phyloP scores from a whole-genome alignment of 495 filamentous ascomycete genomes.

The Paragyromitra xinjiangensis region DNA sequence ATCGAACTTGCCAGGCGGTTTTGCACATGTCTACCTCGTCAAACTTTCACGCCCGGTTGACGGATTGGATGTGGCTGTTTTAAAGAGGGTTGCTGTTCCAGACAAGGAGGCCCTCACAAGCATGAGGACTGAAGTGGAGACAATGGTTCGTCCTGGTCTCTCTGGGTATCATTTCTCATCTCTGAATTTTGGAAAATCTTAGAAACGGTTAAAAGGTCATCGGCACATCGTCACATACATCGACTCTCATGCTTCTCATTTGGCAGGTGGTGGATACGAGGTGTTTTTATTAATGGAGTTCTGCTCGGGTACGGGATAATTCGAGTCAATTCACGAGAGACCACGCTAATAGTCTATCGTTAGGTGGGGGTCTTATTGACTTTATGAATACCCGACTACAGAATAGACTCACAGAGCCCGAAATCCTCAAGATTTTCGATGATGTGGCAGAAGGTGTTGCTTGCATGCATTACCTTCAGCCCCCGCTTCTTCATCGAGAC shows the following conservation, averaged over 20 bases:
- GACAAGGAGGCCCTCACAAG: conserved; percentile 91
- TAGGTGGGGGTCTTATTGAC: conserved; percentile 90
- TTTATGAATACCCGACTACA: conserved; percentile 99
- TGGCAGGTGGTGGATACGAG: conserved; percentile 92
- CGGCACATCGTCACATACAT: conserved; percentile 96
- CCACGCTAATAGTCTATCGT: conserved; percentile 59
- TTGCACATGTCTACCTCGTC: conserved; percentile 97
- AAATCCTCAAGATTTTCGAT: conserved; percentile 95
- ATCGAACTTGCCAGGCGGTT: conserved; percentile 67
- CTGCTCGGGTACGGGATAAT: conserved; percentile 65
- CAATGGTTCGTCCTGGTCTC: conserved; percentile 68
- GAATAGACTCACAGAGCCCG: conserved; percentile 94
- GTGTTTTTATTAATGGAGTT: conserved; percentile 99
- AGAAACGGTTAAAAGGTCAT: conserved; percentile 94
- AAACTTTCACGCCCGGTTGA: conserved; percentile 79
- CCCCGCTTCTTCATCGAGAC: conserved; percentile 90
- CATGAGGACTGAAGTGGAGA: conserved; percentile 99
- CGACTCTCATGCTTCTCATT: conserved; percentile 94
- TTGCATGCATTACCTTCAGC: conserved; percentile 98
- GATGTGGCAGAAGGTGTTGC: conserved; percentile 96
- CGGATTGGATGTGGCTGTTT: conserved; percentile 82
- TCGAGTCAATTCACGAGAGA: conserved; percentile 13
- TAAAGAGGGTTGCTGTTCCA: conserved; percentile 97
- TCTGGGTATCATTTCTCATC: conserved; percentile 38
- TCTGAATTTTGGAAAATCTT: conserved; percentile 48